Conservation (phyloP, 2,329 filamentous ascomycete species). For the Ceratocystis harringtonii region DNA sequence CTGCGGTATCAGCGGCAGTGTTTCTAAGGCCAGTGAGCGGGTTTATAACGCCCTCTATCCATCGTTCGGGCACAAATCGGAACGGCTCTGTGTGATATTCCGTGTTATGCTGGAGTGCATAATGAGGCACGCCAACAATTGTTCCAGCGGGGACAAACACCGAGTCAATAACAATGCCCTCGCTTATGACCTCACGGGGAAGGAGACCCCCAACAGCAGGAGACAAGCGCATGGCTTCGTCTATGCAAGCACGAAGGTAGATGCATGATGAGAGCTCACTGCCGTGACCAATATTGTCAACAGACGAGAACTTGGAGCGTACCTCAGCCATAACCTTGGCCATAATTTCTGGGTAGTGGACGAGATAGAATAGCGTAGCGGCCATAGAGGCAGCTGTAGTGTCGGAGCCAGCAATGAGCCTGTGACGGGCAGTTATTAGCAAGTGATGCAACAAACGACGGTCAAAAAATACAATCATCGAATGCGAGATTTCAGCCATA, state of each 20-base stretch:
- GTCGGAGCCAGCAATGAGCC: slow-evolving; percentile 56
- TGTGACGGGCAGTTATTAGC: slow-evolving; percentile 19
- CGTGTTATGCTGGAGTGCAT: slow-evolving; percentile 52
- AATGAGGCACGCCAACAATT: slow-evolving; percentile 50
- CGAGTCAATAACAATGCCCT: slow-evolving; percentile 40
- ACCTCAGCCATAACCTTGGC: slow-evolving; percentile 36
- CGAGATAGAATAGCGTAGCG: slow-evolving; percentile 47
- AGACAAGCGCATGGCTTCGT: slow-evolving; percentile 49
- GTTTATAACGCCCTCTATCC: slow-evolving; percentile 38
- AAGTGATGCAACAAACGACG: not conserved
- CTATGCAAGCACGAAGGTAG: slow-evolving; percentile 50
- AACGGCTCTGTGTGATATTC: slow-evolving; percentile 46
- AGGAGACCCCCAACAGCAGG: slow-evolving; percentile 46
- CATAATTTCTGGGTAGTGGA: slow-evolving; percentile 35
- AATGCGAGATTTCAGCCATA: not conserved
- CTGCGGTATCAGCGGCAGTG: slow-evolving; percentile 35
- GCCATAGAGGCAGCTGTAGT: slow-evolving; percentile 56
- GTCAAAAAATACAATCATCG: not conserved
- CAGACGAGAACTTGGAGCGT: slow-evolving; percentile 33
- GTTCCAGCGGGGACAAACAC: slow-evolving; percentile 41
- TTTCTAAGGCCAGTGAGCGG: slow-evolving; percentile 26
- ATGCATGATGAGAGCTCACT: slow-evolving; percentile 33
- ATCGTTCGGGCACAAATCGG: slow-evolving; percentile 47
- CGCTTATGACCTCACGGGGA: slow-evolving; percentile 42
- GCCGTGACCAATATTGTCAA: slow-evolving; percentile 42